Conservation (phyloP, 192 early-diverging fungal species). For the Coemansia sp. region DNA sequence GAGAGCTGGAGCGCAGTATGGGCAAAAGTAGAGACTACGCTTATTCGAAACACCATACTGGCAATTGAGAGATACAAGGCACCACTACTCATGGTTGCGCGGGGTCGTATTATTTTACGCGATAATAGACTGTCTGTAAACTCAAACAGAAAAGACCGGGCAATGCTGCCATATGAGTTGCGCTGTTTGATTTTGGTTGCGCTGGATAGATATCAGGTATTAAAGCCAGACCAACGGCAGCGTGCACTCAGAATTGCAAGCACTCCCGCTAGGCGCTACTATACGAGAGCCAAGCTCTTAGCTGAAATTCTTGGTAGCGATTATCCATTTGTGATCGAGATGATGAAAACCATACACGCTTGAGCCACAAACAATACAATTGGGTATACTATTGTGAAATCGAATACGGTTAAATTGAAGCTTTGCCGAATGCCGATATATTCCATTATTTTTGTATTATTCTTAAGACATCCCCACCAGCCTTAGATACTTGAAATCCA, state of each 20-base stretch:
- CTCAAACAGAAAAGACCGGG: neutral
- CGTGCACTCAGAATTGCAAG: conserved; percentile 20
- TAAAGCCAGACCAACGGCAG: conserved; percentile 15
- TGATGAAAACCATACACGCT: conserved; percentile 6
- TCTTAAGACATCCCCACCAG: neutral
- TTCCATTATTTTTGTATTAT: neutral
- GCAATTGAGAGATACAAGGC: conserved; percentile 34
- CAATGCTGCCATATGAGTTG: conserved; percentile 23
- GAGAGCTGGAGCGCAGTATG: conserved; percentile 32
- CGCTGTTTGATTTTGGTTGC: conserved; percentile 11
- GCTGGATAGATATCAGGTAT: conserved; percentile 17
- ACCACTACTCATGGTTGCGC: conserved; percentile 32
- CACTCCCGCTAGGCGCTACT: neutral
- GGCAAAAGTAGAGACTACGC: conserved; percentile 9
- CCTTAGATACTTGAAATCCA: neutral
- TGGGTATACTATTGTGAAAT: neutral
- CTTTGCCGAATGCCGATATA: neutral
- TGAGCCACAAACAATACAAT: neutral
- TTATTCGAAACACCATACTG: conserved; percentile 23
- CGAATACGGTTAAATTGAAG: neutral
- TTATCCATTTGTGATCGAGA: conserved; percentile 17
- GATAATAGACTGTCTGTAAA: neutral
- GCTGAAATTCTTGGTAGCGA: conserved; percentile 19
- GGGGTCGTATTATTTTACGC: conserved; percentile 27
- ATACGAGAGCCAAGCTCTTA: conserved; percentile 9